phyloP scores from a whole-genome alignment of 768 basidiomycete species.

The Hydnum rufescens region DNA sequence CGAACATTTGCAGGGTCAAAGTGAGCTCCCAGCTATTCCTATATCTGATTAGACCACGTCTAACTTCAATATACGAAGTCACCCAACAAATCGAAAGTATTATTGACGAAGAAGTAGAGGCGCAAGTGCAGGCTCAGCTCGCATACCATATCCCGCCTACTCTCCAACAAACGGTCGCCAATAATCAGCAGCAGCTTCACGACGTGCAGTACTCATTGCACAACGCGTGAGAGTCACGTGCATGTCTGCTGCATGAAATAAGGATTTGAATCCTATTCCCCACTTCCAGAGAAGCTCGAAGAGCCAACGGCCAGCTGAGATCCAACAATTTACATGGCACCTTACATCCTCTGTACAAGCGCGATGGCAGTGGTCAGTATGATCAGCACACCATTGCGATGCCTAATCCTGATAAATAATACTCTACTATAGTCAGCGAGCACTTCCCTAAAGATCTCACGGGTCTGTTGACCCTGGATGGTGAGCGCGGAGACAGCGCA shows the following conservation, averaged over 20 bases:
- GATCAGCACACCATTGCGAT: not conserved
- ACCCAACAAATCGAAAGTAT: constrained; percentile 23
- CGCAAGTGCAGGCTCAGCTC: constrained; percentile 27
- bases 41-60: too few relatives aligned
- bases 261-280: not conserved
- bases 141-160: not conserved
- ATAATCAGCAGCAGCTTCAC: not conserved
- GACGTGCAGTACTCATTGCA: not conserved
- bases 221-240: not conserved
- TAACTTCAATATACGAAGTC: not conserved
- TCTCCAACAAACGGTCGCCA: not conserved
- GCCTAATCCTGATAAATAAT: not conserved
- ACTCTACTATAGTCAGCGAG: constrained; percentile 19
- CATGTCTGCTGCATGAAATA: not conserved
- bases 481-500: constrained; percentile 20
- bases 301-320: constrained; percentile 30
- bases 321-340: constrained; percentile 22
- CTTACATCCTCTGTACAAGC: constrained; percentile 30
- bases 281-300: constrained; percentile 33
- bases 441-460: constrained; percentile 33
- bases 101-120: constrained; percentile 29
- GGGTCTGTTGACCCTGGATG: constrained; percentile 31
- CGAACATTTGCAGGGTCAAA: constrained; percentile 24
- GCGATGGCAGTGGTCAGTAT: constrained; percentile 21
- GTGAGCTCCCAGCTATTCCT: constrained; percentile 17